Evolutionary conservation across 441 rosid genomes (phyloP), one percentile per base, ranked within the genome.

Genomic region (Jatropha podagrica): DNA sequence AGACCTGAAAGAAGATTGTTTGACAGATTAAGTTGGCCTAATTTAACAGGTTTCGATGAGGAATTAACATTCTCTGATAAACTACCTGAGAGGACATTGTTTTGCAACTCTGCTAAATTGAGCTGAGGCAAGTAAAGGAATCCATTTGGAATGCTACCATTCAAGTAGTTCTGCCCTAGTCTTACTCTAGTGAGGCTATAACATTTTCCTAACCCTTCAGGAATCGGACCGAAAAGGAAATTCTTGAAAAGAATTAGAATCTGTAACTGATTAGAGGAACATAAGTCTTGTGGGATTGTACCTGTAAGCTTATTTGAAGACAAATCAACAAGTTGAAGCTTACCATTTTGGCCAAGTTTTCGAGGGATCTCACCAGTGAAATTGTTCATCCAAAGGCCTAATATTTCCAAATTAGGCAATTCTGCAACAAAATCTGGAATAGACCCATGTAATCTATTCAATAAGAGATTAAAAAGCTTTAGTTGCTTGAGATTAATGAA

Each of bases 301-400:
- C 98, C 97, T 11, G 97, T 95, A 71, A 95, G 84, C 78, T 93
- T 95, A 74, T 95, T 95, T 5, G 99, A 90, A 1, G 98, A 93
- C 77, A 95, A 86, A 81, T 95, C 99, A 2, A 95, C 90, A 78
- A 81, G 40, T 76, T 72, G 81, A 55, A 93, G 87, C 72, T 88
- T 91, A 68, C 92, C 92, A 79, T 89, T 95, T 60, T 77, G 83
- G 15, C 99, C 99, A 18, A 95, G 73, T 32, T 75, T 80, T 68
- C 79, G 85, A 52, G 98, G 98, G 59, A 95, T 89, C 62, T 80
- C 88, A 18, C 97, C 97, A 0, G 99, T 93, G 86, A 95, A 92
- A 76, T 93, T 93, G 68, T 95, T 95, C 74, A 86, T 94, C 99
- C 98, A 95, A 14, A 95, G 80, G 82, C 88, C 93, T 60, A 95